phyloP scores from a whole-genome alignment of 2,329 filamentous ascomycete species.

The Epichloe aotearoae region DNA sequence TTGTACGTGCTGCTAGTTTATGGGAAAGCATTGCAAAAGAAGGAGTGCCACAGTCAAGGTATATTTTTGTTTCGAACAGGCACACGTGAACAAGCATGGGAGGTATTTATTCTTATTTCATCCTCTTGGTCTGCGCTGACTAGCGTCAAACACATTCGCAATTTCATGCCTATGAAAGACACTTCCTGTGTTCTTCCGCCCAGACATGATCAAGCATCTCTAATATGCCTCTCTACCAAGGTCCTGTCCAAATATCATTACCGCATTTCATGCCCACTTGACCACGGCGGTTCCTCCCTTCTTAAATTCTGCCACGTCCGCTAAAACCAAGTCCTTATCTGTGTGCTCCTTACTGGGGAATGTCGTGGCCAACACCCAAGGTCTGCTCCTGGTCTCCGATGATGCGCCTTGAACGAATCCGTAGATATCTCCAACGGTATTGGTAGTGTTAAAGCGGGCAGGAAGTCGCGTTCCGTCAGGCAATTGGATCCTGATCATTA shows the following conservation, averaged over 20 bases:
- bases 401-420: constrained; percentile 56
- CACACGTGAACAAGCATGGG: neutral
- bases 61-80: neutral
- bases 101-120: neutral
- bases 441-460: constrained; percentile 69
- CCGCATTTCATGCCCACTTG: constrained; percentile 33
- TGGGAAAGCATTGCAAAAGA: neutral
- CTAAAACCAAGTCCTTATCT: constrained; percentile 46
- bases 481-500: constrained; percentile 65
- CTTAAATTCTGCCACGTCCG: constrained; percentile 52
- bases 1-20: neutral
- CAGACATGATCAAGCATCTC: neutral
- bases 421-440: constrained; percentile 69
- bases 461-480: constrained; percentile 64
- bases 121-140: neutral
- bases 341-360: constrained; percentile 73
- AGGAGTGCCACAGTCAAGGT: neutral
- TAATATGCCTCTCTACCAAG: neutral
- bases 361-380: constrained; percentile 66
- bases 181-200: neutral
- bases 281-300: constrained; percentile 52
- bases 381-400: constrained; percentile 39
- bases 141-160: neutral
- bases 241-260: neutral
- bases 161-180: neutral